Base-by-base conservation (phyloP, 2,329 filamentous ascomycete genomes). In the Tolypocladium ovalisporum region DNA sequence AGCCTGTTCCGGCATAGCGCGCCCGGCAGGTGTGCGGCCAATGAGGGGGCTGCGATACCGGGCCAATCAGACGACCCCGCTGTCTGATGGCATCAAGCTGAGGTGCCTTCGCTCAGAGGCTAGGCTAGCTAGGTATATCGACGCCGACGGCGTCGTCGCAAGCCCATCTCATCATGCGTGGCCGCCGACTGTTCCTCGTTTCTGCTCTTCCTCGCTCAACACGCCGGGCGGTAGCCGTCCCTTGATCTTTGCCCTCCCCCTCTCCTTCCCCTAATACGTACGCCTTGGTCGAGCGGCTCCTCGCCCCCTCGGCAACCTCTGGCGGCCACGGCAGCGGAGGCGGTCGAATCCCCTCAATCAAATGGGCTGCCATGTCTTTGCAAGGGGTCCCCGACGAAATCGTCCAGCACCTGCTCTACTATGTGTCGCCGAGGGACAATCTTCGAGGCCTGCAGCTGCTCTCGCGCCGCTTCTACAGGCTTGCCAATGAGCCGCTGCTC, bases 341-440 rank as follows among this genome's bases (percentile, higher is more conserved):
- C 47, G 35, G 47, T 52, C 47, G 47, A 52, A 19, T n/a, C 29
- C 47, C 47, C 32, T 55, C 51, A 59, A 59, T 39, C 59, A 57
- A 57, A 61, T 60, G 59, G 59, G 54, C 60, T 61, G 65, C 56
- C 62, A 71, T 72, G 68, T 71, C 71, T 40, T 65, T 82, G 57
- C 68, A 74, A 42, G 63, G 68, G 56, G 76, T 94, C 39, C 92
- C 92, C 44, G 88, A 93, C 71, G 94, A 99, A 75, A 82, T 97
- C 61, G 79, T 97, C 65, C 84, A 90, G 68, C 81, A 86, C 56
- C 88, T 97, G 62, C 79, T 97, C 62, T 78, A 79, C 61, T 84
- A 84, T 67, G 69, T 73, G 67, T 83, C 72, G 66, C 86, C 79
- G 62, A 76, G 77, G 57, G 79, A 86, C 59, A 78, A 77, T 54